phyloP scores from a whole-genome alignment of 2,329 filamentous ascomycete genomes.

The Ophiosphaerella narmari region DNA sequence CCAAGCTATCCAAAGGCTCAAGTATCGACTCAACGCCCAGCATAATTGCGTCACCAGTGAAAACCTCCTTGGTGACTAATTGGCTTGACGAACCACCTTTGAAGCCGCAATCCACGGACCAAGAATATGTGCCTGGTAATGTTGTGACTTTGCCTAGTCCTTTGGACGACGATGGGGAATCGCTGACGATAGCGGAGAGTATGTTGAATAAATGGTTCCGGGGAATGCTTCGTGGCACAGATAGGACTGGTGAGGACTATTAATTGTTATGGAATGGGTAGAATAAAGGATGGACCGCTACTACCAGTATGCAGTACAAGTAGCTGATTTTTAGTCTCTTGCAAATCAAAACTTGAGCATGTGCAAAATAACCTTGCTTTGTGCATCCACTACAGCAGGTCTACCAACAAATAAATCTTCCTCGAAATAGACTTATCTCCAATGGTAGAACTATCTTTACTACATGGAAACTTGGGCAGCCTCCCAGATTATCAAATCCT shows the following conservation, averaged over 20 bases:
- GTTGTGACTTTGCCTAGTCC: not conserved
- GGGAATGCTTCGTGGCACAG: not conserved
- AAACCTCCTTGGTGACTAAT: not conserved
- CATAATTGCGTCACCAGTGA: not conserved
- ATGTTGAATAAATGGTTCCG: not conserved
- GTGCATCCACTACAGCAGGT: too few species aligned
- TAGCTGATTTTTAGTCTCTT: too few species aligned
- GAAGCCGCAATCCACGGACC: not conserved
- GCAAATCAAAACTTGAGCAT: too few species aligned
- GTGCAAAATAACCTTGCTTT: too few species aligned
- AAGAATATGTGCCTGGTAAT: not conserved
- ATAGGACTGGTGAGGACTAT: not conserved
- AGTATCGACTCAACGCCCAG: not conserved
- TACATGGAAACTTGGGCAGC: too few species aligned
- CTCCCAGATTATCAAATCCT: too few species aligned
- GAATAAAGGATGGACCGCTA: not conserved
- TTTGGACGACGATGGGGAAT: not conserved
- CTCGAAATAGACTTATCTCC: too few species aligned
- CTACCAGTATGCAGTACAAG: too few species aligned
- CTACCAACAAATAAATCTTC: too few species aligned
- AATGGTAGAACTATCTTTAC: too few species aligned
- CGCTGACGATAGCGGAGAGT: not conserved
- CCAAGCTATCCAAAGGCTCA: too few species aligned
- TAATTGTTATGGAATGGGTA: not conserved
- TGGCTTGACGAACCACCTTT: not conserved